Base-by-base conservation (phyloP, 306 rosid species). In the Quercus variabilis region DNA sequence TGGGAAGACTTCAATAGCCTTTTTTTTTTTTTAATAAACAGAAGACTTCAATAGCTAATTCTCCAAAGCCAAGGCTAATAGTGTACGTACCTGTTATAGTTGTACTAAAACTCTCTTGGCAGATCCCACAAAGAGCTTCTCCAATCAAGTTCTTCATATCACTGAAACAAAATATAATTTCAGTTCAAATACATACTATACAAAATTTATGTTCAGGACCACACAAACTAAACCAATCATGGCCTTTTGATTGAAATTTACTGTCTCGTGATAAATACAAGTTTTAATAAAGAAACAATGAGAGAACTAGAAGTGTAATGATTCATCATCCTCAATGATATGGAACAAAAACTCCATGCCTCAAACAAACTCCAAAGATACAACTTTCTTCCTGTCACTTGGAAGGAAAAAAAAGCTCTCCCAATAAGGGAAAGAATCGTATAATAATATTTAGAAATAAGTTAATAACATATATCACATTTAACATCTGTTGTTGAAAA, bases 101-200 rank as follows among this genome's bases (percentile, higher is more conserved):
- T 4, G 86, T 90, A 78, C 93, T 90, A 74, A 87, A 90, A 52
- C 79, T 80, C 81, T 87, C 91, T 74, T 85, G 88, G 87, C 93
- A 90, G 41, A 87, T 90, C 82, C 90, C 43, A 77, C 91, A 87
- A 23, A 52, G 31, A 73, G 89, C 89, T 72, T 87, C 90, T 18
- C 91, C 91, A 69, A 87, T 87, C 87, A 78, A 62, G 79, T 87
- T 87, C 84, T 85, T 90, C 86, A 84, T 83, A 83, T 90, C 93
- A 82, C 87, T 87, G 86, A 71, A 76, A 78, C 54, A 82, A 84
- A 35, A 81, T 56, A 55, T 55, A 83, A 6, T 13, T 25, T 19
- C 20, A 17, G 41, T 46, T 65, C 21, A 49, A 8, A 18, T 18
- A 5, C 18, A 64, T 43, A 65, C 71, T 30, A 31, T 65, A 65